Base-by-base conservation (phyloP, 352 stramenopile species). In the Pythium vanterpoolii region DNA sequence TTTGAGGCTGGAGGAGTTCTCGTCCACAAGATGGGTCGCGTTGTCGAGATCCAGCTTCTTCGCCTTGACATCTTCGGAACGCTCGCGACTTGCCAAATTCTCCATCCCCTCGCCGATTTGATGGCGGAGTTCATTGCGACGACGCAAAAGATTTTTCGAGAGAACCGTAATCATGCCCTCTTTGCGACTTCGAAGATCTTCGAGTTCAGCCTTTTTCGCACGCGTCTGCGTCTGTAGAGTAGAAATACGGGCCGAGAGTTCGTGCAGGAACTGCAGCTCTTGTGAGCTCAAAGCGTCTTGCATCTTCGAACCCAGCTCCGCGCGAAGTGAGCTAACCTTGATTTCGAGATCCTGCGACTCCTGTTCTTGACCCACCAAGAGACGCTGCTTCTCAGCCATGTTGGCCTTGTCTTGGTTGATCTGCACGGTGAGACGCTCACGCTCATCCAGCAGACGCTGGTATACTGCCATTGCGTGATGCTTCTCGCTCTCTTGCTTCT, bases 41-140 rank as follows among this genome's bases (percentile, higher is more conserved):
- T 96, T 86, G 23, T 84, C 76, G 18, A 98, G 77, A 64, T 98
- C 85, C 14, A 96, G 85, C 60, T 91, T 80, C 60, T 97, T 97
- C 3, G 83, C 77, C 66, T 97, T 92, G n/a, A 88, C 52, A 10
- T 56, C 77, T 55, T 92, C 80, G 28, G 89, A 81, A 44, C 77
- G 79, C 56, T 93, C 84, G 26, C 75, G 73, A 19, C 74, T 68
- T 18, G 46, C 74, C 47, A 90, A 63, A 21, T 74, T 83, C 54
- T 83, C 82, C 62, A 89, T 62, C 46, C 71, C 79, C 66, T 87
- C 70, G 18, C 73, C 80, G 47, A 93, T 68, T 39, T 89, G 76
- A 16, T 67, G 62, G 5, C 57, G 60, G 30, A 95, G 60, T 60
- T 95, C 86, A 45, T 73, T 81, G 39, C 86, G 80, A 39, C 95